Conservation (phyloP, 345 rosid species). For the Atalantia buxifolia region DNA sequence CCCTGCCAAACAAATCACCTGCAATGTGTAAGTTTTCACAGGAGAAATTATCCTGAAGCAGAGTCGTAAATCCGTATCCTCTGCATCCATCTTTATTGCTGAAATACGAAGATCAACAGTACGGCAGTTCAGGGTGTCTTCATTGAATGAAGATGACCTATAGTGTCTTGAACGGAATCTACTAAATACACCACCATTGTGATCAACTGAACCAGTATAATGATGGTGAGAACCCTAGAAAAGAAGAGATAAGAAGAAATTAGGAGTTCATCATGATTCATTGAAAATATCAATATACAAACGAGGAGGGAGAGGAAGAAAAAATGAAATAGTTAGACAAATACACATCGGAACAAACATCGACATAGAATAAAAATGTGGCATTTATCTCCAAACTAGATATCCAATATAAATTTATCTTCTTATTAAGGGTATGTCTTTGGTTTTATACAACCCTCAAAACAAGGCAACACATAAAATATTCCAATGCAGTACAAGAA, state of each 20-base stretch:
- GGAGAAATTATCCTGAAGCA: constrained; percentile 91
- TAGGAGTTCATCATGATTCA: background rate
- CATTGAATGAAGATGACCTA: constrained; percentile 53
- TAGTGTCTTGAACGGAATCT: constrained; percentile 70
- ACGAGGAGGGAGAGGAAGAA: background rate
- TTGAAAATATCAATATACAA: background rate
- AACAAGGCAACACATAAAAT: background rate
- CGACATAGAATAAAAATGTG: background rate
- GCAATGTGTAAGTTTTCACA: constrained; percentile 63
- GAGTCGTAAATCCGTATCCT: constrained; percentile 71
- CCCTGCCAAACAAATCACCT: constrained; percentile 41
- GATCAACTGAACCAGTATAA: constrained; percentile 55
- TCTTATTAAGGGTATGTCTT: background rate
- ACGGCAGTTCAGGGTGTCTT: constrained; percentile 48
- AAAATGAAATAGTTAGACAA: background rate
- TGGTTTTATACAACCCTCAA: background rate
- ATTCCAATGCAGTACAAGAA: background rate
- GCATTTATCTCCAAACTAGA: background rate
- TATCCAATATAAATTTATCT: background rate
- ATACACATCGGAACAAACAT: background rate
- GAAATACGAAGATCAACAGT: constrained; percentile 69
- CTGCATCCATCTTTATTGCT: constrained; percentile 72
- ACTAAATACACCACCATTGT: constrained; percentile 59
- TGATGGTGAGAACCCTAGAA: constrained; percentile 59
- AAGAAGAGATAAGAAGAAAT: constrained; percentile 11